Evolutionary conservation across 805 yeast genomes (phyloP), one percentile per base, ranked within the genome.

Genomic region (Candida peoriensis): DNA sequence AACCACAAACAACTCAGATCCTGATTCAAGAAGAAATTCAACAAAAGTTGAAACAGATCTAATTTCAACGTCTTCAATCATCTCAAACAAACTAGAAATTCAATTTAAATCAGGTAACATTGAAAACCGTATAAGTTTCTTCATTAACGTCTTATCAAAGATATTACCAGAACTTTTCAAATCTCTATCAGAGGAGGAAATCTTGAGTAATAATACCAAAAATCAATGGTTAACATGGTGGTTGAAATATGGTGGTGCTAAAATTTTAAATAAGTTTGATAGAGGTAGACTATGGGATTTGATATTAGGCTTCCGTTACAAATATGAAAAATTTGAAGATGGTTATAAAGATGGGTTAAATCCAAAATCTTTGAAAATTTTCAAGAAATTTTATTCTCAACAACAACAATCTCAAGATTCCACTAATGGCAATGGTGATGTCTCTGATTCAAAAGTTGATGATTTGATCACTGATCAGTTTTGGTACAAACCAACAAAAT

Each of bases 171-270:
- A 85, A 49, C 58, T 89, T 26, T 79, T 84, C 32, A 74, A 71
- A 40, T 84, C 76, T 41, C 74, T 89, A 42, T 78, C 77, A 24
- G 95, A 86, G 50, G 97, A 89, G 48, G 88, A 82, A 39, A 72
- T 83, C 18, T 58, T 83, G 30, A 76, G 76, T 44, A 66, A 70
- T 28, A 66, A 70, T 28, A 68, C 75, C 40, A 87, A 82, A 43
- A 93, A 85, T 47, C 88, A 81, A 52, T 89, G 97, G 97, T 65
- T 88, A 18, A 70, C 86, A 25, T 89, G 96, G 95, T 89, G 97
- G 97, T 66, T 89, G 43, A 86, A 87, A 54, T 89, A 84, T 70
- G 75, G 85, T 52, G 96, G 96, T 15, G 75, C 93, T 11, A 84
- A 84, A 58, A 87, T 81, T 6, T 77, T 94, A 74, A 80, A 88